A percentile compares a stretch with the other conserved stretches of the same genome.
phyloP scores from a whole-genome alignment of 2,329 filamentous ascomycete species.

The Fonsecaea pugnacius region DNA sequence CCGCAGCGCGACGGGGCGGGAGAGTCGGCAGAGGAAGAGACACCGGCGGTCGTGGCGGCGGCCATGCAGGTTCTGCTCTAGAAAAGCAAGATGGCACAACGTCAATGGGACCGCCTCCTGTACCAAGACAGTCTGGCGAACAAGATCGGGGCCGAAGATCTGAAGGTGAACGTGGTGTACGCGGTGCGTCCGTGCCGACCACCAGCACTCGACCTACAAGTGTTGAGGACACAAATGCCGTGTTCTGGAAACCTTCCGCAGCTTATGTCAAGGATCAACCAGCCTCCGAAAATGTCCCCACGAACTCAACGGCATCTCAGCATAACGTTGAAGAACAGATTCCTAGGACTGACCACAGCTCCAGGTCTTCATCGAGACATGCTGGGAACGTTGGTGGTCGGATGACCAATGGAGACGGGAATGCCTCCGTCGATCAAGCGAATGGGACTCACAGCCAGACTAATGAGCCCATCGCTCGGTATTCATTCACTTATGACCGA shows the following conservation, averaged over 20 bases:
- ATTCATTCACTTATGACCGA: conserved; percentile 20
- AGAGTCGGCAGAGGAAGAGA: conserved; percentile 58
- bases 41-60: conserved; percentile 52
- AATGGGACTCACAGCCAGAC: conserved; percentile 13
- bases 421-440: conserved; percentile 23
- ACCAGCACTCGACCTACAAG: conserved; percentile 45
- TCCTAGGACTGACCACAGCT: conserved; percentile 25
- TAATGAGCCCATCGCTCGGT: conserved; percentile 22
- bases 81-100: conserved; percentile 42
- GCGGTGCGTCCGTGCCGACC: conserved; percentile 48
- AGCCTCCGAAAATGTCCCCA: conserved; percentile 4
- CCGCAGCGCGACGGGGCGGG: conserved; percentile 57
- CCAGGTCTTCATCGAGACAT: conserved; percentile 36
- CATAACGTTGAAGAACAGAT: conserved; percentile 17
- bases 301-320: conserved; percentile 5
- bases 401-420: conserved; percentile 20
- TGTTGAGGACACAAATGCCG: conserved; percentile 39
- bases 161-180: conserved; percentile 40
- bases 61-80: conserved; percentile 42
- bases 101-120: conserved; percentile 37
- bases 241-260: conserved; percentile 43
- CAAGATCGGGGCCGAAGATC: conserved; percentile 36
- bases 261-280: conserved; percentile 32
- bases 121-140: conserved; percentile 34
- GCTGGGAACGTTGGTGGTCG: conserved; percentile 21